phyloP scores from a whole-genome alignment of 176 grass and related monocot genomes.

The Musa schizocarpa region DNA sequence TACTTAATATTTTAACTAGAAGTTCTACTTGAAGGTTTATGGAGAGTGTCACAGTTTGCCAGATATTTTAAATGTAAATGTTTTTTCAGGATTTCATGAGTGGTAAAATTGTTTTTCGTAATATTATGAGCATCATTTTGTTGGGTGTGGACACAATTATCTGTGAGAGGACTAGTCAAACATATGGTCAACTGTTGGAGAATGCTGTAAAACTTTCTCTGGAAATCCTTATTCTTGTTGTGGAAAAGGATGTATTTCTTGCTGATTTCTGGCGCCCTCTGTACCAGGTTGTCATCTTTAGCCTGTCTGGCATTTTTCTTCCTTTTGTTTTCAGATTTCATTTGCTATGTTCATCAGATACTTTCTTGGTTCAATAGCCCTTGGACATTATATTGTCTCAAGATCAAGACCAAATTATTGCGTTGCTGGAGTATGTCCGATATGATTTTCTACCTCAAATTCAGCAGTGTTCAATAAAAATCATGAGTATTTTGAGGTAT shows the following conservation, averaged over 20 bases:
- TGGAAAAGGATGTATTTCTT: slow-evolving; percentile 75
- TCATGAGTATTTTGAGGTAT: slow-evolving; percentile 86
- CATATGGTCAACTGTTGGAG: slow-evolving; percentile 71
- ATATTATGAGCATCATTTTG: slow-evolving; percentile 83
- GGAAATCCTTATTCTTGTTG: slow-evolving; percentile 86
- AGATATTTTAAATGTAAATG: slow-evolving; percentile 14
- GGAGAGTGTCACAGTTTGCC: slow-evolving; percentile 9
- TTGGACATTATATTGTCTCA: slow-evolving; percentile 79
- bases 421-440: slow-evolving; percentile 89
- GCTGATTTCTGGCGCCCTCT: slow-evolving; percentile 81
- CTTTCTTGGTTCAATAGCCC: slow-evolving; percentile 39
- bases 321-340: slow-evolving; percentile 16
- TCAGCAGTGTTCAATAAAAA: slow-evolving; percentile 84
- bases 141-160: slow-evolving; percentile 66
- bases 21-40: too few species aligned
- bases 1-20: too few species aligned
- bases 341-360: not conserved
- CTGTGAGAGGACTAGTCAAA: slow-evolving; percentile 65
- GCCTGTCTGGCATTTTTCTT: slow-evolving; percentile 11
- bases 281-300: slow-evolving; percentile 55
- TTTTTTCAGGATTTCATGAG: slow-evolving; percentile 85
- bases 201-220: slow-evolving; percentile 77
- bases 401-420: slow-evolving; percentile 60
- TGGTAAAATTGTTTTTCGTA: slow-evolving; percentile 71
- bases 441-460: slow-evolving; percentile 85